These are phyloP conservation scores for Alternaria gaisen DNA, from an alignment of 2,329 filamentous ascomycete species.

Conservation along the genomic window DNA sequence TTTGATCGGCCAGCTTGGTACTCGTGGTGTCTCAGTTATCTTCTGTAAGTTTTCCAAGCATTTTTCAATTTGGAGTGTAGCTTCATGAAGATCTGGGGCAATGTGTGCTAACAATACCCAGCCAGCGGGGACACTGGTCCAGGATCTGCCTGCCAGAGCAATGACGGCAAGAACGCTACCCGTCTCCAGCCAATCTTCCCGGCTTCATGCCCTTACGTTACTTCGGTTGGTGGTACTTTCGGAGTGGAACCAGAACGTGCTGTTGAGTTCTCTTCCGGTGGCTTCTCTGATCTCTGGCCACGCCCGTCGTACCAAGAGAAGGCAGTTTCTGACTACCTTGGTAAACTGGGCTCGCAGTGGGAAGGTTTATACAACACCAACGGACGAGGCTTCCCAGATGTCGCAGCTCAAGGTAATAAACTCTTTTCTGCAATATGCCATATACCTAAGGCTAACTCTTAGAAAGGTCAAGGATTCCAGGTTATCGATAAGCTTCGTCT, in stretches of 20 bases:
- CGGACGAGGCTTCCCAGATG: constrained; percentile 57
- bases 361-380: constrained; percentile 54
- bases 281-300: constrained; percentile 56
- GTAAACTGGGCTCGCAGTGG: constrained; percentile 51
- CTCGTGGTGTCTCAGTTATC: constrained; percentile 52
- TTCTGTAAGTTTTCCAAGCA: constrained; percentile 29
- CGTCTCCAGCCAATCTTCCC: constrained; percentile 58
- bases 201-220: constrained; percentile 59
- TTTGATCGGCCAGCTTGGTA: constrained; percentile 52
- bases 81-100: background rate
- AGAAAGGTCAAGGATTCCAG: constrained; percentile 39
- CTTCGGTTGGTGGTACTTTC: constrained; percentile 55
- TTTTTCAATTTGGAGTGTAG: background rate
- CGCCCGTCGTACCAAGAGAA: constrained; percentile 55
- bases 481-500: constrained; percentile 47
- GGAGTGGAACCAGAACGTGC: constrained; percentile 52
- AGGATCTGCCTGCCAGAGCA: constrained; percentile 55
- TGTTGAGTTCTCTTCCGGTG: constrained; percentile 54
- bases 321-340: constrained; percentile 53
- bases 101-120: constrained; percentile 1
- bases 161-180: constrained; percentile 55
- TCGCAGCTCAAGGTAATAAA: constrained; percentile 48
- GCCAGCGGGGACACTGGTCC: constrained; percentile 52
- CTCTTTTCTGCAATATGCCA: too few relatives aligned
- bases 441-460: too few relatives aligned